Evolutionary conservation across 352 stramenopile species (phyloP).

Genomic region (Pythium rhizo-oryzae): DNA sequence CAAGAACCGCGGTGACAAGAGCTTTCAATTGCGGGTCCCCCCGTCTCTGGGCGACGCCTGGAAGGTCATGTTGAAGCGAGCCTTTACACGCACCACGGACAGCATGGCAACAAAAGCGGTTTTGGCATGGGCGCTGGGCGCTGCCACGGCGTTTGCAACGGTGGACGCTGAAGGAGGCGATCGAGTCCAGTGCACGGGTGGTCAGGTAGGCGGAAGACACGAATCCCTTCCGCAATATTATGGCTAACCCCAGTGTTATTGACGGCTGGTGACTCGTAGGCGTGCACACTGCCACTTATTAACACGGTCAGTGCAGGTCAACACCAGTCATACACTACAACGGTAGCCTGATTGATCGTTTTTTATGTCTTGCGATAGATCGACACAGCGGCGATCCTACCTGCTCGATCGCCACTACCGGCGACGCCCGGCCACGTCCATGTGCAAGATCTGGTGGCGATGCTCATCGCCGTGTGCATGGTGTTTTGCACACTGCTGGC

Average conservation of each 20-base stretch:
- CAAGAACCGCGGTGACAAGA: neutral
- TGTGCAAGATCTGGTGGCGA: constrained; percentile 27
- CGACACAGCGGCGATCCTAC: neutral
- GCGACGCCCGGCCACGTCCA: constrained; percentile 8
- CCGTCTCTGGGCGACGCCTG: neutral
- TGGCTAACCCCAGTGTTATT: too few relatives aligned
- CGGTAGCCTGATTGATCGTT: neutral
- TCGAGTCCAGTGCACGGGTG: neutral
- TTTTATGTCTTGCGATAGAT: neutral
- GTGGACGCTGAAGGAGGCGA: neutral
- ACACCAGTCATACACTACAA: neutral
- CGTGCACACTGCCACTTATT: neutral
- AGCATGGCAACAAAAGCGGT: neutral
- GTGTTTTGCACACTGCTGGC: constrained; percentile 29
- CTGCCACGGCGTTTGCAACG: neutral
- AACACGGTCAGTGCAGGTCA: neutral
- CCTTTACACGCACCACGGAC: neutral
- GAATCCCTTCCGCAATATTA: too few relatives aligned
- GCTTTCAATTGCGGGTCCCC: neutral
- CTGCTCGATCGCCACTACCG: neutral
- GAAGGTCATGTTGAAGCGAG: constrained; percentile 1
- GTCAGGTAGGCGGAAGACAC: too few relatives aligned
- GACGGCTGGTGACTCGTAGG: too few relatives aligned
- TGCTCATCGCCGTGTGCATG: constrained; percentile 25
- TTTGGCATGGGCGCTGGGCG: neutral